Evolutionary conservation across 352 stramenopile genomes (phyloP).

Genomic region (Phytophthora cryptogea): DNA sequence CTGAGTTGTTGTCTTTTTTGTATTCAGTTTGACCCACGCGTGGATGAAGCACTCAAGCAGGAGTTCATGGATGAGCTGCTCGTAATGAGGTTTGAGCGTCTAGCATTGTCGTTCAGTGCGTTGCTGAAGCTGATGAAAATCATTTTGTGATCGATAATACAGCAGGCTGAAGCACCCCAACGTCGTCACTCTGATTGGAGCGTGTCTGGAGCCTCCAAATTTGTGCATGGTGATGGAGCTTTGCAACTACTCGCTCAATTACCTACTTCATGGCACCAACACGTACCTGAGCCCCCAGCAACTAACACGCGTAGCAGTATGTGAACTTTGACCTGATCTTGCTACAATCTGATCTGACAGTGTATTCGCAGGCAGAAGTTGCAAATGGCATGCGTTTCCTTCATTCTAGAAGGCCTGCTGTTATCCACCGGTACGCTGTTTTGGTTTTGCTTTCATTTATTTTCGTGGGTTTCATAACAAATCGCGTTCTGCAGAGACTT

Average conservation of each 20-base stretch:
- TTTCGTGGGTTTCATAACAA: background rate
- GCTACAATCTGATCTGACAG: background rate
- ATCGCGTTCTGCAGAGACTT: constrained; percentile 57
- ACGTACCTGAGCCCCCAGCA: constrained; percentile 60
- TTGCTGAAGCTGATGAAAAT: background rate
- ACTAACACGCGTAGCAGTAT: constrained; percentile 53
- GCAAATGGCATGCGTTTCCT: constrained; percentile 89
- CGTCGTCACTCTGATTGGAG: constrained; percentile 77
- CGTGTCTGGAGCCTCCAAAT: constrained; percentile 73
- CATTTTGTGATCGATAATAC: background rate
- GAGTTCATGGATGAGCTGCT: constrained; percentile 95
- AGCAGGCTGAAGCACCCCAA: constrained; percentile 76
- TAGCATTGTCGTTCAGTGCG: background rate
- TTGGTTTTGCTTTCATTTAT: background rate
- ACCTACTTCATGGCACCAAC: constrained; percentile 62
- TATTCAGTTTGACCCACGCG: constrained; percentile 79
- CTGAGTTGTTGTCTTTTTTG: background rate
- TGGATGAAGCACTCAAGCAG: constrained; percentile 85
- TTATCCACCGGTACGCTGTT: constrained; percentile 84
- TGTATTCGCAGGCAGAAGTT: constrained; percentile 60
- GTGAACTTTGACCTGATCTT: background rate
- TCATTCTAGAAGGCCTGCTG: constrained; percentile 72
- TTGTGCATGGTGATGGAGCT: constrained; percentile 87
- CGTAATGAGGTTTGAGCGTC: constrained; percentile 71
- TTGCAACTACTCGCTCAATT: constrained; percentile 67